Conservation (phyloP, 2,329 filamentous ascomycete species). For the Colletotrichum sp. region DNA sequence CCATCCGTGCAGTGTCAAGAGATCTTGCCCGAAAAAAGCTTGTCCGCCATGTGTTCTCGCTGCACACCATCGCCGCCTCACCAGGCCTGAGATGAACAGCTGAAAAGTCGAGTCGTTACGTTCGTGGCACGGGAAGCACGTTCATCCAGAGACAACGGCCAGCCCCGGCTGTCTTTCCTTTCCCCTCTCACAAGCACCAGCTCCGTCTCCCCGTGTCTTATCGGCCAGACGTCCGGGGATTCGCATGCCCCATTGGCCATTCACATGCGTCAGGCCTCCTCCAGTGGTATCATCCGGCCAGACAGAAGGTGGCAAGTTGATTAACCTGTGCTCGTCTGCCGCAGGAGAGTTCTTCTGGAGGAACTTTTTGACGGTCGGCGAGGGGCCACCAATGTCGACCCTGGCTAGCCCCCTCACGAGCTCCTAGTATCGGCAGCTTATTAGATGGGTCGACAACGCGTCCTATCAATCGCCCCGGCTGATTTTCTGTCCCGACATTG, state of each 20-base stretch:
- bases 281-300: neutral
- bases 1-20: conserved; percentile 5
- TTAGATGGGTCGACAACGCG: conserved; percentile 4
- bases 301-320: conserved; percentile 3
- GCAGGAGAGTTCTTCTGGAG: neutral
- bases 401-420: neutral
- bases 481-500: neutral
- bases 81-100: neutral
- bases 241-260: neutral
- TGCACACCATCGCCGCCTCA: neutral
- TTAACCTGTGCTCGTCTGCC: neutral
- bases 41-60: neutral
- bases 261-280: neutral
- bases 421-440: conserved; percentile 4
- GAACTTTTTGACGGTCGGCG: conserved; percentile 9
- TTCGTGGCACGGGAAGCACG: neutral
- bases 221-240: neutral
- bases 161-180: neutral
- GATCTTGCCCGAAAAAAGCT: conserved; percentile 8
- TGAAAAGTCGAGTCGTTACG: neutral
- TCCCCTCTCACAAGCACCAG: neutral
- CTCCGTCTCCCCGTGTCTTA: neutral
- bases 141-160: neutral
- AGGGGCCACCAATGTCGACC: neutral
- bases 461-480: neutral